Conservation (phyloP, 2,329 filamentous ascomycete species). For the Scedosporium apiospermum region DNA sequence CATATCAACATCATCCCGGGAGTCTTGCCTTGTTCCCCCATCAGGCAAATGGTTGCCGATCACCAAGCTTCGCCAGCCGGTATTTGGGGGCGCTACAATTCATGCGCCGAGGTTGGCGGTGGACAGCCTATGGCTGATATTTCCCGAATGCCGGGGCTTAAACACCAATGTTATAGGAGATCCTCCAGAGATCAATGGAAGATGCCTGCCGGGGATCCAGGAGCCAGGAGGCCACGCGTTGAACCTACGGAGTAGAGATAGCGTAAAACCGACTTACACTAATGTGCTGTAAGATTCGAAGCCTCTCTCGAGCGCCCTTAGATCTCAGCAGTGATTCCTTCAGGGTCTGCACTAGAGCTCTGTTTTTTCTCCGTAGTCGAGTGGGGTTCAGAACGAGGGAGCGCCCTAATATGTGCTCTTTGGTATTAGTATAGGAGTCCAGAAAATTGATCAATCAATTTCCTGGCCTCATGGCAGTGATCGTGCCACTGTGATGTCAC, state of each 20-base stretch:
- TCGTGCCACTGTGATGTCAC: conserved; percentile 1
- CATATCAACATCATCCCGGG: not conserved
- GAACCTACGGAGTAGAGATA: no score
- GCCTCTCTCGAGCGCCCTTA: no score
- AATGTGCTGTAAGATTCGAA: no score
- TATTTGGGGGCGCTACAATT: not conserved
- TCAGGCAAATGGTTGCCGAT: not conserved
- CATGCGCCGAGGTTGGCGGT: not conserved
- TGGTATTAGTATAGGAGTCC: not conserved
- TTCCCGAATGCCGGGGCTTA: not conserved
- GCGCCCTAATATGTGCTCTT: no score
- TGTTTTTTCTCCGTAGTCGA: no score
- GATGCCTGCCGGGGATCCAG: no score
- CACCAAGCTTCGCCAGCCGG: not conserved
- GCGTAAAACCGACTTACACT: no score
- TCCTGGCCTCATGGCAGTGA: not conserved
- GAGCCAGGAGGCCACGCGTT: no score
- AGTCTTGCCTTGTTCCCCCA: not conserved
- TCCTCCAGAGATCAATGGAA: not conserved
- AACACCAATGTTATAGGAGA: not conserved
- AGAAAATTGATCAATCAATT: not conserved
- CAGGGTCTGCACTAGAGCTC: no score
- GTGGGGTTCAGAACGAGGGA: no score
- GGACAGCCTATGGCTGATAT: not conserved
- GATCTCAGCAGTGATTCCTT: no score